Conservation (phyloP, 2,329 filamentous ascomycete species). For the Madurella fahalii region DNA sequence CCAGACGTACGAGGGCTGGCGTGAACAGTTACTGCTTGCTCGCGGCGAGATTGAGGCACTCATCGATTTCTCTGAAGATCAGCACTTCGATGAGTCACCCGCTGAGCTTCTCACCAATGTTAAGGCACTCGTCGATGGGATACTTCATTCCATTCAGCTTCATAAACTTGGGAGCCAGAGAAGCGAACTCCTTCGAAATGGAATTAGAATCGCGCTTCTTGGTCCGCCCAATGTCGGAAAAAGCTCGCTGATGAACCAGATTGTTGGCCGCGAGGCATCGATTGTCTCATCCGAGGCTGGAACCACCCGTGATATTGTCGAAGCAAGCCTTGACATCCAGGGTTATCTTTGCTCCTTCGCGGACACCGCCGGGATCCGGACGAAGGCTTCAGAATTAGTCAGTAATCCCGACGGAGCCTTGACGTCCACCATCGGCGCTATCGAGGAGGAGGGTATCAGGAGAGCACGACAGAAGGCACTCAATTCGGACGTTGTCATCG, state of each 20-base stretch:
- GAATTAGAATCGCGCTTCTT: constrained; percentile 80
- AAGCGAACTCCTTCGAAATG: constrained; percentile 77
- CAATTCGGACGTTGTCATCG: constrained; percentile 81
- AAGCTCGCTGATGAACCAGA: constrained; percentile 83
- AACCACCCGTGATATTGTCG: constrained; percentile 90
- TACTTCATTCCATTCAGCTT: constrained; percentile 60
- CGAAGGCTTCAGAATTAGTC: constrained; percentile 28
- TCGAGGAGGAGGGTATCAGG: constrained; percentile 88
- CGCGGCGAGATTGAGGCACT: constrained; percentile 90
- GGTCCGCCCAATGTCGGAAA: constrained; percentile 94
- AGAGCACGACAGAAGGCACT: constrained; percentile 76
- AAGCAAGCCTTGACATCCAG: constrained; percentile 82
- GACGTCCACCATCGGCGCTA: constrained; percentile 53
- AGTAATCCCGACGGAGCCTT: neutral
- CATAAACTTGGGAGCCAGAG: constrained; percentile 75
- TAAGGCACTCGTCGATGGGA: constrained; percentile 54
- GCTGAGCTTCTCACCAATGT: constrained; percentile 67
- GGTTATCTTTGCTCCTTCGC: constrained; percentile 93
- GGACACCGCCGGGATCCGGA: constrained; percentile 85
- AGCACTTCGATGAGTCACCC: constrained; percentile 90
- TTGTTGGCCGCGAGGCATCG: constrained; percentile 88
- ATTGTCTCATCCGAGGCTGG: constrained; percentile 93
- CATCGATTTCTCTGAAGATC: constrained; percentile 96
- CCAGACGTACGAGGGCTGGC: constrained; percentile 77
- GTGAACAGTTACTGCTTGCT: constrained; percentile 69